These are phyloP conservation scores for Citrus mangshanensis DNA, from an alignment of 345 rosid genomes.

Conservation along the genomic window DNA sequence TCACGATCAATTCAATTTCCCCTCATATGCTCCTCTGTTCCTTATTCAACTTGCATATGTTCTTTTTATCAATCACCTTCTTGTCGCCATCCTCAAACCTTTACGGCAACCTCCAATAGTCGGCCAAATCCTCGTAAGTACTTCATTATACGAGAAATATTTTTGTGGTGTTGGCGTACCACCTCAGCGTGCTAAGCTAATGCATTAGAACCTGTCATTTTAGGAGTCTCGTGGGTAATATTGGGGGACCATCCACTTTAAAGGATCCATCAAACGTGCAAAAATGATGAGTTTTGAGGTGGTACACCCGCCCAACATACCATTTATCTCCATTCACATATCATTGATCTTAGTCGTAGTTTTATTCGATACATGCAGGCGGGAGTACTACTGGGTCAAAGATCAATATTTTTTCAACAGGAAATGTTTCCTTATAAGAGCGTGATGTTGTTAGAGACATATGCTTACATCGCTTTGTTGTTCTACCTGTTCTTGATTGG, in stretches of 20 bases:
- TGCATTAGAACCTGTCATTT: background rate
- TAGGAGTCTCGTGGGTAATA: too few relatives aligned
- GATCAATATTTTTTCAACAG: background rate
- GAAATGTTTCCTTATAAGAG: background rate
- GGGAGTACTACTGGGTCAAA: background rate
- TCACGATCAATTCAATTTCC: background rate
- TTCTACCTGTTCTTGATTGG: conserved; percentile 63
- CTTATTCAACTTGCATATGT: background rate
- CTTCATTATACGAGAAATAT: background rate
- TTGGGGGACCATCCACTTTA: too few relatives aligned
- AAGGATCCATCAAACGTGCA: too few relatives aligned
- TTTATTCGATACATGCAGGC: background rate
- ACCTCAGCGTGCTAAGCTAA: background rate
- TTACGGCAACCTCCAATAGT: background rate
- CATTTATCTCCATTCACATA: background rate
- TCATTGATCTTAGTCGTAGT: background rate
- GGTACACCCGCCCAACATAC: background rate
- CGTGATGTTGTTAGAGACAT: conserved; percentile 39
- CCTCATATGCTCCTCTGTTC: background rate
- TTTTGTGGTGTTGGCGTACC: too few relatives aligned
- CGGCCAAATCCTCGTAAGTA: background rate
- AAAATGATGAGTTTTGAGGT: background rate
- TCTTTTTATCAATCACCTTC: background rate
- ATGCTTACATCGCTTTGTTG: conserved; percentile 41
- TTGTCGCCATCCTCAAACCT: background rate